A percentile compares a stretch with the other conserved stretches of the same genome.
phyloP scores from a whole-genome alignment of 177 flowering plant species.

The Tripterygium wilfordii region DNA sequence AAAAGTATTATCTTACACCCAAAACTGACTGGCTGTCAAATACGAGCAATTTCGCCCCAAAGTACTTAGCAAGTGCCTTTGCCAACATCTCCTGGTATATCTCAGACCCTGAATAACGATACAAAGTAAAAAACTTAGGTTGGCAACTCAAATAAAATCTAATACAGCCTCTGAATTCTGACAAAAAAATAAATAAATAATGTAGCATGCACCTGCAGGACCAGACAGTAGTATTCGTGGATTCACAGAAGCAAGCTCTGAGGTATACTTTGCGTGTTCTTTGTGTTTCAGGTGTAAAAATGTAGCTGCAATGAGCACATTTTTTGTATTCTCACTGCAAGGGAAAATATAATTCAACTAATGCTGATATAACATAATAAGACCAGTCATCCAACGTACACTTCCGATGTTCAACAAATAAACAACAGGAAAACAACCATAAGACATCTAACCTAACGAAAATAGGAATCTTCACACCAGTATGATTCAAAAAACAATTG shows the following conservation, averaged over 20 bases:
- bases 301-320: constrained; percentile 69
- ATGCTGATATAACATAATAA: background rate
- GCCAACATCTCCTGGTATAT: constrained; percentile 90
- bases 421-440: no score
- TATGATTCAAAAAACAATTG: no score
- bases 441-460: no score
- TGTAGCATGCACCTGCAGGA: constrained; percentile 91
- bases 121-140: constrained; percentile 1
- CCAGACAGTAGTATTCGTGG: constrained; percentile 87
- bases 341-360: background rate
- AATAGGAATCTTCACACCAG: no score
- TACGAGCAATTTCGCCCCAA: constrained; percentile 80
- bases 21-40: constrained; percentile 68
- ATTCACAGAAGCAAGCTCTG: constrained; percentile 69
- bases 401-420: no score
- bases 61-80: constrained; percentile 80
- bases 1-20: constrained; percentile 50
- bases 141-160: background rate
- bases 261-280: constrained; percentile 59
- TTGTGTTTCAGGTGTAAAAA: constrained; percentile 70
- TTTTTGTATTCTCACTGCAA: constrained; percentile 78
- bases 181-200: no score
- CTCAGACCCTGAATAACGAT: constrained; percentile 68
- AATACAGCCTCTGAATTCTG: no score
- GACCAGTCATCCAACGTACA: no score